Evolutionary conservation across 1,139 yeast species (phyloP).

Genomic region (Saccharomyces hybrid): DNA sequence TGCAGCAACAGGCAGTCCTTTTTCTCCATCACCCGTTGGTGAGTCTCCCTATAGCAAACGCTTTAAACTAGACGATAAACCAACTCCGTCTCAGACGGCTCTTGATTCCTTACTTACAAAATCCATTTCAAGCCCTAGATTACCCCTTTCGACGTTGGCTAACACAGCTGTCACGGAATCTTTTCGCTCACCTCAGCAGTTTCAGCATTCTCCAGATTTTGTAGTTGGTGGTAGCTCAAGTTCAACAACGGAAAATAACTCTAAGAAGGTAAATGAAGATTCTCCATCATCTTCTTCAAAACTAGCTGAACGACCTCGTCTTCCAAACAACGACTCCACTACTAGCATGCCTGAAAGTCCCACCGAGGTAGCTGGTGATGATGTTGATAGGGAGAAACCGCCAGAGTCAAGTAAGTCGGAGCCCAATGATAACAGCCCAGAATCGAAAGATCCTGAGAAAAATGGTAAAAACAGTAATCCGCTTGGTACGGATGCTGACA

Average conservation of each 20-base stretch:
- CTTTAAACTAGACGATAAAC: slow-evolving; percentile 24
- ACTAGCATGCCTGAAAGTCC: slow-evolving; percentile 8
- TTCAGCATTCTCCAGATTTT: not conserved
- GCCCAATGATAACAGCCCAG: not conserved
- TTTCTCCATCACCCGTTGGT: slow-evolving; percentile 19
- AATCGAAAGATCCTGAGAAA: not conserved
- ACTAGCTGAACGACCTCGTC: slow-evolving; percentile 4
- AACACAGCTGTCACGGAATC: slow-evolving; percentile 7
- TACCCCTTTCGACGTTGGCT: slow-evolving; percentile 6
- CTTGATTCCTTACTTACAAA: slow-evolving; percentile 27
- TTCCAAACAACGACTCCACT: slow-evolving; percentile 5
- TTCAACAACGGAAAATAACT: slow-evolving; percentile 1
- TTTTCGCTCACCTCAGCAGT: not conserved
- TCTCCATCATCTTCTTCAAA: slow-evolving; percentile 3
- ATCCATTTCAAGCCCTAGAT: slow-evolving; percentile 23
- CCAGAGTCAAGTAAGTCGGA: not conserved
- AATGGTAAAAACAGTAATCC: not conserved
- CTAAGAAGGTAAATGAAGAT: not conserved
- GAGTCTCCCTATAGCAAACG: slow-evolving; percentile 24
- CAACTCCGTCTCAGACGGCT: slow-evolving; percentile 28
- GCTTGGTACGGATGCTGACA: not conserved
- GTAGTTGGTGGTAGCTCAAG: slow-evolving; percentile 4
- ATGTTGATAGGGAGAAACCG: not conserved
- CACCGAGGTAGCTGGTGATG: not conserved
- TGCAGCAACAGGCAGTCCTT: slow-evolving; percentile 16